A percentile compares a stretch with the other conserved stretches of the same genome.
phyloP scores from a whole-genome alignment of 345 rosid species.

The Gossypioides kirkii region DNA sequence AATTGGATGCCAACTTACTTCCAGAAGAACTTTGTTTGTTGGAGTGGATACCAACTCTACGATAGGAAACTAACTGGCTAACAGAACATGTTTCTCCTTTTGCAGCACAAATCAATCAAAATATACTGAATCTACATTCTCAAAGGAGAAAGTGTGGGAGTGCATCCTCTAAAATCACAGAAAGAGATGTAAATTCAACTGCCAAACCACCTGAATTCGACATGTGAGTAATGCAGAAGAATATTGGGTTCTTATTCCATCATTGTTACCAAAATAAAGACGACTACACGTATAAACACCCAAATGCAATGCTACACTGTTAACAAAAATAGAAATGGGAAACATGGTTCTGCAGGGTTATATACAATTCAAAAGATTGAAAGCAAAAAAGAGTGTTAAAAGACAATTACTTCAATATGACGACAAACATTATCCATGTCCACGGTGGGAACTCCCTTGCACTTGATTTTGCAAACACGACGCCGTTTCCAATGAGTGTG shows the following conservation, averaged over 20 bases:
- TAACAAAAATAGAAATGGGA: neutral
- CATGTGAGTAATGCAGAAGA: no score
- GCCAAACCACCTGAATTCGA: neutral
- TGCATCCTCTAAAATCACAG: neutral
- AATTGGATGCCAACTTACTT: constrained; percentile 7
- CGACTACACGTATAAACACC: neutral
- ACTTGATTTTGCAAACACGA: constrained; percentile 77
- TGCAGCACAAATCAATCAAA: neutral
- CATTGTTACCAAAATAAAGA: neutral
- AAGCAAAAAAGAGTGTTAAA: neutral
- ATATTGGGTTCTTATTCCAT: neutral
- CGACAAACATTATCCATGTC: constrained; percentile 86
- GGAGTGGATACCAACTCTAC: neutral
- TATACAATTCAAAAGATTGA: neutral
- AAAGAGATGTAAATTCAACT: neutral
- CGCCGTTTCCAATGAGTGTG: constrained; percentile 85
- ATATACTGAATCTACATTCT: neutral
- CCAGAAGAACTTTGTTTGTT: neutral
- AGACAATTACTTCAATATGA: constrained; percentile 64
- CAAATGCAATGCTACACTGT: neutral
- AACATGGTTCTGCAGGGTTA: neutral
- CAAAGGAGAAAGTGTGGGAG: constrained; percentile 19
- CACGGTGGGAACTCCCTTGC: constrained; percentile 85
- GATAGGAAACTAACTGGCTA: neutral
- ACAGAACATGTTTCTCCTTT: neutral